Evolutionary conservation across 1,284 basidiomycete genomes (phyloP), one percentile per base, ranked within the genome.

Genomic region (Melanopsichium pennsylvanicum): DNA sequence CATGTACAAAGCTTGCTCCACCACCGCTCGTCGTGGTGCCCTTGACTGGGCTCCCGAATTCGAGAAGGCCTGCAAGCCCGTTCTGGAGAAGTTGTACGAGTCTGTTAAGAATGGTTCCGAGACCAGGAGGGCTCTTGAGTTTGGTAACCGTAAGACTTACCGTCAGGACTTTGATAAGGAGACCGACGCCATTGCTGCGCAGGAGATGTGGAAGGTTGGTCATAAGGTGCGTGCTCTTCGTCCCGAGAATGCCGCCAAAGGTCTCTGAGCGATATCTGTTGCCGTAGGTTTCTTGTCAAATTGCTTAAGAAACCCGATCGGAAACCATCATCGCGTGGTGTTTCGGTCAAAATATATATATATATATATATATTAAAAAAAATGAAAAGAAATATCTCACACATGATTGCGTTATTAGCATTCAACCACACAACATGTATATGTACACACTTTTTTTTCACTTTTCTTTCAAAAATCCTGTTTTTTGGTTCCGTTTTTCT

Each of bases 1-100:
- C 88, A 97, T 97, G 95, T 97, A 78, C 76, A 79, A 77, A 66
- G 93, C 94, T 40, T 98, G 96, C 86, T 98, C 96, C 33, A 98
- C 95, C 72, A 98, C 96, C 47, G 96, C 96, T 55, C 93, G 95
- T 77, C 93, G 95, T 71, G 96, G 95, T 81, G 94, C 94, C 39
- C 90, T 96, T 43, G 96, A 98, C 87, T 98, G 96, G 96, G 94
- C 95, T n/a, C 94, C 94, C 74, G 85, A 92, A 82, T 97, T 97
- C 83, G 91, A 97, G 84, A 88, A 91, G 84, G 88, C 93, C 68
- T 95, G 94, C 86, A 81, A 89, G 55, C 94, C 95, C 69, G 86
- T 98, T 75, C 97, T 99, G 82, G 92, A 97, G 85, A 82, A 87
- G 79, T 89, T 99, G 36, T 99, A 99, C 85, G 86, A 92, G 85